Evolutionary conservation across 257 asterid genomes (phyloP), one percentile per base, ranked within the genome.

Genomic region (Lithospermum erythrorhizon): DNA sequence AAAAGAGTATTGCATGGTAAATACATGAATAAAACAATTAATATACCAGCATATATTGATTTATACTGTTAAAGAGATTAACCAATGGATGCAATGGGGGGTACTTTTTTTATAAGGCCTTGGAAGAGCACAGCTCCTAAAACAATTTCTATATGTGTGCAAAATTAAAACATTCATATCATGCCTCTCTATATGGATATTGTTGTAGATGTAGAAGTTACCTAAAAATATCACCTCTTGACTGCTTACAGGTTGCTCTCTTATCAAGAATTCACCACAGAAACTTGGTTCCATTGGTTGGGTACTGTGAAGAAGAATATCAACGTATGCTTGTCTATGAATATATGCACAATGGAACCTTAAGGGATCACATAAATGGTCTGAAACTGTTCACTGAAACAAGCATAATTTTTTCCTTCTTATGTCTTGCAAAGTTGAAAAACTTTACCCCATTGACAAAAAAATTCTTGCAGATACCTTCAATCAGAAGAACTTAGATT

Each of bases 281-380:
- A 55, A 93, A 93, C 70, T 77, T 93, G 81, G 98, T 93, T 74
- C 98, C 98, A 21, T 71, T 93, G 35, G 86, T 93, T 58, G 98
- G 98, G 68, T 93, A 82, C 48, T 93, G 89, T 23, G 98, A 89
- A 78, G 98, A 93, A 70, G 94, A 68, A 73, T 79, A 86, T 70
- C 98, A 86, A 48, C 77, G 87, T 51, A 89, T 93, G 94, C 97
- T 93, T 52, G 95, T 93, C 48, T 93, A 89, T 2, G 98, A 93
- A 70, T 93, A 86, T 82, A 88, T 93, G 98, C 98, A 93, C 70
- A 86, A 93, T 48, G 98, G 98, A 68, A 86, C 98, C 65, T 79
- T 93, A 77, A 77, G 94, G 45, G 97, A 93, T 79, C 98, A 89
- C 49, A 72, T 89, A 66, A 85, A 78, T 45, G 94, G 95, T 81